Percentiles rank a stretch among this genome's conserved stretches.
phyloP scores from a whole-genome alignment of 768 basidiomycete genomes.

The Paxillus involutus region DNA sequence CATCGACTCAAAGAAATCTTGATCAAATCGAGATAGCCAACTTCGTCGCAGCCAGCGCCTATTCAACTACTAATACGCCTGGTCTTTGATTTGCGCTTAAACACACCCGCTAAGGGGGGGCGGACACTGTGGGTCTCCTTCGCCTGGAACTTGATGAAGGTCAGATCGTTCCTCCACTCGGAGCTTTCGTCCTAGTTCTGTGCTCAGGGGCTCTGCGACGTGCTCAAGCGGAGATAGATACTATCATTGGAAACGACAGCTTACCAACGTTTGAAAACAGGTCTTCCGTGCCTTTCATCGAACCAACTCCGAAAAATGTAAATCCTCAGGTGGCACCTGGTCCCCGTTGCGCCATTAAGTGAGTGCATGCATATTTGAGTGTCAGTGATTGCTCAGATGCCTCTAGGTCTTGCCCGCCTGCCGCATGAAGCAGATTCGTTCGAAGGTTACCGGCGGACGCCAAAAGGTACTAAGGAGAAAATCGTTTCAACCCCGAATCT shows the following conservation, averaged over 20 bases:
- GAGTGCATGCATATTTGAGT: neutral
- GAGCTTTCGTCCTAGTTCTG: neutral
- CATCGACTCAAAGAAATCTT: neutral
- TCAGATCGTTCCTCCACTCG: neutral
- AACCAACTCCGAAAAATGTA: neutral
- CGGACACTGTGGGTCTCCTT: no score
- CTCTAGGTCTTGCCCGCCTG: neutral
- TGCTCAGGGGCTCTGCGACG: neutral
- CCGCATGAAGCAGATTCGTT: neutral
- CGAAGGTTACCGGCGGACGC: neutral
- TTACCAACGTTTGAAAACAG: neutral
- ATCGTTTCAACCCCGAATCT: neutral
- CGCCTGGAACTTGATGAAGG: no score
- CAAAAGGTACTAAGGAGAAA: neutral
- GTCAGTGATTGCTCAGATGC: neutral
- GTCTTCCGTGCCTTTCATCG: neutral
- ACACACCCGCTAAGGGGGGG: no score
- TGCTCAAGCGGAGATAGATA: neutral
- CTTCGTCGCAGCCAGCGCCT: neutral
- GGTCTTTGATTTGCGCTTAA: no score
- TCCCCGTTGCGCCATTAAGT: neutral
- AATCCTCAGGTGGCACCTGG: slow-evolving; percentile 2
- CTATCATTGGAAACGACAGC: neutral
- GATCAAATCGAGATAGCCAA: neutral
- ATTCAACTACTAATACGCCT: neutral